phyloP scores from a whole-genome alignment of 2,329 filamentous ascomycete genomes.

The Zymoseptoria brevis region DNA sequence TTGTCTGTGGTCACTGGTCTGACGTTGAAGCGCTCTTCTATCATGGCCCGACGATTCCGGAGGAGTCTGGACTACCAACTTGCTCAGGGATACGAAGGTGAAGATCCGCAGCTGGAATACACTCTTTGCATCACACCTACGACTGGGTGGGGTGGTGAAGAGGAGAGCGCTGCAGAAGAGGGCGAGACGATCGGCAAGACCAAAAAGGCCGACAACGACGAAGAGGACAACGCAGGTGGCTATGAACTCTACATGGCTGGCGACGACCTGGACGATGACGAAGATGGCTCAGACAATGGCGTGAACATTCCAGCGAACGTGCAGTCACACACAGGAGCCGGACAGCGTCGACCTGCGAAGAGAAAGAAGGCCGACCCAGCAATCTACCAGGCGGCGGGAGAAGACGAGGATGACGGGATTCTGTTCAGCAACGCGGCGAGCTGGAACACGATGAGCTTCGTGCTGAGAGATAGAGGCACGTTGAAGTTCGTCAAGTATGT shows the following conservation, averaged over 20 bases:
- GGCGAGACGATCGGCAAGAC: conserved; percentile 29
- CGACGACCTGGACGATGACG: conserved; percentile 60
- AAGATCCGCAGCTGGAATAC: conserved; percentile 72
- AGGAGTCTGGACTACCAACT: conserved; percentile 85
- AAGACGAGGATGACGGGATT: conserved; percentile 67
- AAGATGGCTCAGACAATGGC: conserved; percentile 36
- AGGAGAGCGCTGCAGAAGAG: conserved; percentile 42
- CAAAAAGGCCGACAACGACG: conserved; percentile 36
- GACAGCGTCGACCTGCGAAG: conserved; percentile 34
- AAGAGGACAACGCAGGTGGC: conserved; percentile 58
- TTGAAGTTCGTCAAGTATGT: conserved; percentile 97
- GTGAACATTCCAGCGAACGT: conserved; percentile 29
- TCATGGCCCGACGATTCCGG: conserved; percentile 81
- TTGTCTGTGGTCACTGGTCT: conserved; percentile 73
- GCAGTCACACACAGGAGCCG: conserved; percentile 38
- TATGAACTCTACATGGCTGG: conserved; percentile 92
- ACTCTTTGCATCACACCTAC: conserved; percentile 82
- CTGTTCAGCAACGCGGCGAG: conserved; percentile 59
- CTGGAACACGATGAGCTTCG: conserved; percentile 90
- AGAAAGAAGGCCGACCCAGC: conserved; percentile 59
- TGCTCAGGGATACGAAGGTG: conserved; percentile 69
- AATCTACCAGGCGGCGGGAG: conserved; percentile 62
- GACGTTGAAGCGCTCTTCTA: conserved; percentile 62
- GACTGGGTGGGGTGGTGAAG: conserved; percentile 71
- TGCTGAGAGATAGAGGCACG: conserved; percentile 76